phyloP scores from a whole-genome alignment of 164 flowering plant genomes.

The Magnolia kwangsiensis region DNA sequence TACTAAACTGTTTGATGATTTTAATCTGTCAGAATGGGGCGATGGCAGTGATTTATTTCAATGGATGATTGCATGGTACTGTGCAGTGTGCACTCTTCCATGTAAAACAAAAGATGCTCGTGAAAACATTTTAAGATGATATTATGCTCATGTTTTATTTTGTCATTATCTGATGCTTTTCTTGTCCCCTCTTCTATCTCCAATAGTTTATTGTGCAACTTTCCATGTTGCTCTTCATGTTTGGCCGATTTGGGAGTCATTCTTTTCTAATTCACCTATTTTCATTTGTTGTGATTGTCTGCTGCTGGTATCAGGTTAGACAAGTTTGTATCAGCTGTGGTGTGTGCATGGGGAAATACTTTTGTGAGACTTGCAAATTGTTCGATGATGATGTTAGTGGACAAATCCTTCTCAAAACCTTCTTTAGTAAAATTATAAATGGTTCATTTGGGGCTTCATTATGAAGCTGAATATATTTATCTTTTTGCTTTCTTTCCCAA shows the following conservation, averaged over 20 bases:
- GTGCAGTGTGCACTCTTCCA: no score
- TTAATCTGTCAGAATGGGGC: no score
- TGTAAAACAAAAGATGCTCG: no score
- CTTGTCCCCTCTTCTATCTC: not conserved
- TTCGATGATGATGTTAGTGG: slow-evolving; percentile 90
- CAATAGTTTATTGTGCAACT: not conserved
- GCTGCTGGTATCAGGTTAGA: slow-evolving; percentile 44
- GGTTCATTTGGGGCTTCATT: not conserved
- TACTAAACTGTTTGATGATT: no score
- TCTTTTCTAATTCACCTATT: slow-evolving; percentile 1
- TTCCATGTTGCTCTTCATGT: not conserved
- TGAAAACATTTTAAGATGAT: no score
- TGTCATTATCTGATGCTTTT: not conserved
- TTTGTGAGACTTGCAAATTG: slow-evolving; percentile 73
- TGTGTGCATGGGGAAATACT: slow-evolving; percentile 87
- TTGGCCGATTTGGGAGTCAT: not conserved
- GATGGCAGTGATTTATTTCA: no score
- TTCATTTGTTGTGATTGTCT: not conserved
- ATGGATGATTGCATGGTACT: no score
- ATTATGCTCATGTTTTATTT: not conserved
- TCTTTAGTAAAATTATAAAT: not conserved
- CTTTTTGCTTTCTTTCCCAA: slow-evolving; percentile 5
- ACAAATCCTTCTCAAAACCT: not conserved
- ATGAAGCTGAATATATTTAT: not conserved
- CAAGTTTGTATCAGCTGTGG: slow-evolving; percentile 82